Percentiles rank a stretch among this genome's conserved stretches.
phyloP scores from a whole-genome alignment of 139 green algal species.

The Auxenochlorella pyrenoidosa region DNA sequence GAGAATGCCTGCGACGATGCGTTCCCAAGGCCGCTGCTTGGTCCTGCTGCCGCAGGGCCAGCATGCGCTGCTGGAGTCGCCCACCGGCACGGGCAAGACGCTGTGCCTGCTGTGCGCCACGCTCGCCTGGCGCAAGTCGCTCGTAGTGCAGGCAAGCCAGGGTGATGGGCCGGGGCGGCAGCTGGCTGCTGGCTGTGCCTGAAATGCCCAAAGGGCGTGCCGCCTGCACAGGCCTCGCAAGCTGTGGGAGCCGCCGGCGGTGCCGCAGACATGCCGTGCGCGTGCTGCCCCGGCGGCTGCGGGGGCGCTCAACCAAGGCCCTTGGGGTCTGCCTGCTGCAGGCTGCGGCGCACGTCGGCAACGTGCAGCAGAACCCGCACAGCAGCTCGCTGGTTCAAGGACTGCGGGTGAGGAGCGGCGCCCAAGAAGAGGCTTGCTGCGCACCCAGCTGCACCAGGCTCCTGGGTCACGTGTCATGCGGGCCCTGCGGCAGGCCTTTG shows the following conservation, averaged over 20 bases:
- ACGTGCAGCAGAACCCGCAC: constrained; percentile 22
- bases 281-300: no score
- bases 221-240: no score
- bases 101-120: constrained; percentile 96
- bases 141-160: background rate
- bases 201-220: no score
- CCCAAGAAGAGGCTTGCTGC: background rate
- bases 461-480: background rate
- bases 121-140: constrained; percentile 84
- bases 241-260: no score
- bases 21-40: background rate
- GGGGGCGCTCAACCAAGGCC: background rate
- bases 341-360: background rate
- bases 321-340: background rate
- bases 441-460: background rate
- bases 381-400: constrained; percentile 44
- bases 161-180: no score
- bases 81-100: constrained; percentile 97
- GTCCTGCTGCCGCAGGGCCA: constrained; percentile 54
- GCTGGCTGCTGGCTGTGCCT: no score
- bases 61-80: constrained; percentile 94
- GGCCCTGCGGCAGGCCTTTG: background rate
- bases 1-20: background rate
- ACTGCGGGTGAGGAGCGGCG: constrained; percentile 29
- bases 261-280: no score